Conservation (phyloP, 2,329 filamentous ascomycete genomes). For the Phaeomoniella chlamydospora region DNA sequence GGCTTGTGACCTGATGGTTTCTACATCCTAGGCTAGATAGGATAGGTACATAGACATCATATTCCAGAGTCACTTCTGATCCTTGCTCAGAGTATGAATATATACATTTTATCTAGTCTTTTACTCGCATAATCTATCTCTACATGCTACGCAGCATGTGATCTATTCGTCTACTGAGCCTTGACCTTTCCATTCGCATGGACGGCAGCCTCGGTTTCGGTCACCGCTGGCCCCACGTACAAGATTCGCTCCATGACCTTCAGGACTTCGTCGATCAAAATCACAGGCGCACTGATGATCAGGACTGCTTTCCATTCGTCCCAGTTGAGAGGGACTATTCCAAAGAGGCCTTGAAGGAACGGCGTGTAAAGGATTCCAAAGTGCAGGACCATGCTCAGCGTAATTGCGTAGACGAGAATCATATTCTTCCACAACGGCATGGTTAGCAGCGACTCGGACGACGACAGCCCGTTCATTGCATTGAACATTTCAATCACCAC, state of each 20-base stretch:
- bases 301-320: slow-evolving; percentile 87
- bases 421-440: slow-evolving; percentile 97
- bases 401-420: slow-evolving; percentile 92
- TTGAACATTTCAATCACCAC: slow-evolving; percentile 99
- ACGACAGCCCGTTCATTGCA: slow-evolving; percentile 94
- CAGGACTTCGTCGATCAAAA: slow-evolving; percentile 72
- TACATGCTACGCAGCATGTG: too few species aligned
- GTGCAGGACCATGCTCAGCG: slow-evolving; percentile 84
- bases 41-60: too few species aligned
- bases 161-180: slow-evolving; percentile 8
- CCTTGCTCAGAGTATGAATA: too few species aligned
- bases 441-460: slow-evolving; percentile 83
- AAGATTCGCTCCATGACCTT: slow-evolving; percentile 61
- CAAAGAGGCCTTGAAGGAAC: slow-evolving; percentile 76
- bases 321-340: slow-evolving; percentile 74
- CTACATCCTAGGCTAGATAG: too few species aligned
- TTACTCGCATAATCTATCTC: too few species aligned
- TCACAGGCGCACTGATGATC: slow-evolving; percentile 75
- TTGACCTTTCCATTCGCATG: slow-evolving; percentile 12
- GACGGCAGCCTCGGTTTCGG: slow-evolving; percentile 4
- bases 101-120: too few species aligned
- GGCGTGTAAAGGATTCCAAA: slow-evolving; percentile 89
- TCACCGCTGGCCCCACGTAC: slow-evolving; percentile 25
- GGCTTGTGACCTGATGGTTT: too few species aligned
- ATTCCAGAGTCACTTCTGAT: too few species aligned